Conservation (phyloP, 306 rosid species). For the Morella rubra region DNA sequence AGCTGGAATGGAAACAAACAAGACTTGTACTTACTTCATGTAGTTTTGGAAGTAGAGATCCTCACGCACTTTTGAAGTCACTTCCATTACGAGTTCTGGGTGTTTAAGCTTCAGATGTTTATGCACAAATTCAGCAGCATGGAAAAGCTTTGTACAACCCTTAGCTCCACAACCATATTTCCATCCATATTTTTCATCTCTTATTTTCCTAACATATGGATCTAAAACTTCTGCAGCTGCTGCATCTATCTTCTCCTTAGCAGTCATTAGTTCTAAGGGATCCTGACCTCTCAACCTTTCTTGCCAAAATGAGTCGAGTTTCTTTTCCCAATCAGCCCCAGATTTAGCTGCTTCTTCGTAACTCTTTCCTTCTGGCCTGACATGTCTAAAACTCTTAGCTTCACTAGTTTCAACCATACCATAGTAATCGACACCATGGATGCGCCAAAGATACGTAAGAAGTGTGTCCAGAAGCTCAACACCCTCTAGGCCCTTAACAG, state of each 20-base stretch:
- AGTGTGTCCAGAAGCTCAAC: conserved; percentile 88
- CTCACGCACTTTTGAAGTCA: conserved; percentile 81
- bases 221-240: conserved; percentile 81
- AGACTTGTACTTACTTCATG: conserved; percentile 73
- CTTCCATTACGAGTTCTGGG: conserved; percentile 79
- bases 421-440: conserved; percentile 94
- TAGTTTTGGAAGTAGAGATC: conserved; percentile 89
- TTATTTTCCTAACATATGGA: conserved; percentile 88
- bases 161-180: conserved; percentile 99
- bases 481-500: conserved; percentile 97
- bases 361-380: conserved; percentile 63
- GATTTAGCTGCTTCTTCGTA: conserved; percentile 46
- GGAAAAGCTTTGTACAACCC: conserved; percentile 99
- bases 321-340: conserved; percentile 89
- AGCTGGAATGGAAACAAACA: conserved; percentile 9
- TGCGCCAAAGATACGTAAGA: conserved; percentile 89
- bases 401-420: conserved; percentile 87
- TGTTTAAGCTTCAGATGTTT: conserved; percentile 95
- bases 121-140: conserved; percentile 94
- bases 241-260: conserved; percentile 93
- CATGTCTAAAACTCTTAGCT: conserved; percentile 89
- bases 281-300: conserved; percentile 86
- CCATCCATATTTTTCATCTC: conserved; percentile 99
- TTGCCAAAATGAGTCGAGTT: conserved; percentile 83
- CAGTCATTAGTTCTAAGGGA: conserved; percentile 92